Evolutionary conservation across 2,329 filamentous ascomycete genomes (phyloP).

Genomic region (Ilyonectria robusta): DNA sequence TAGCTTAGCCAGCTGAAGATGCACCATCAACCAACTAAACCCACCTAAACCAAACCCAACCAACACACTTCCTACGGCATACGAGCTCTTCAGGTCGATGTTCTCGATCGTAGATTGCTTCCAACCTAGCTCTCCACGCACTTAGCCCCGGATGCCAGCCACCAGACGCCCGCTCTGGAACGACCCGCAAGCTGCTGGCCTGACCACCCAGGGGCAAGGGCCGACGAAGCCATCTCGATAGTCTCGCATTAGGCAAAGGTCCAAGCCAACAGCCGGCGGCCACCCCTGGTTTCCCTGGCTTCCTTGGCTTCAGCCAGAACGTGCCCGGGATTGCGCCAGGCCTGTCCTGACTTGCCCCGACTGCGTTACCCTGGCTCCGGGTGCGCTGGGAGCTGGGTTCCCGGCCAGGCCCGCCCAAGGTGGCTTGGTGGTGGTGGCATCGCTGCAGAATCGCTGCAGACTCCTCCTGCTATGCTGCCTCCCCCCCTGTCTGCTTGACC

Average conservation of each 20-base stretch:
- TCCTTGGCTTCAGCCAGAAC: not conserved
- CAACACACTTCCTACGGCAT: not conserved
- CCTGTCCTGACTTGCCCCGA: not conserved
- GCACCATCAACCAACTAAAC: not conserved
- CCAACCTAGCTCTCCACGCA: slow-evolving; percentile 7
- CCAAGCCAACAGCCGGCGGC: slow-evolving; percentile 27
- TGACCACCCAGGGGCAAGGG: slow-evolving; percentile 20
- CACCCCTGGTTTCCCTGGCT: not conserved
- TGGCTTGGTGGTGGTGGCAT: not conserved
- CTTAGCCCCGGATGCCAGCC: slow-evolving; percentile 2
- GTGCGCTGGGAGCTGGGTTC: not conserved
- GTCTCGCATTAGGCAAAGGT: slow-evolving; percentile 41
- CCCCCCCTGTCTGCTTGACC: not conserved
- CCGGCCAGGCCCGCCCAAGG: not conserved
- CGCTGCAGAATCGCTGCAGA: not conserved
- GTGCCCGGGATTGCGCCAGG: not conserved
- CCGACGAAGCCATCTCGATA: slow-evolving; percentile 41
- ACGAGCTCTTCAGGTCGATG: not conserved
- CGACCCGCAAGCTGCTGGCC: slow-evolving; percentile 18
- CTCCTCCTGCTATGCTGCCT: not conserved
- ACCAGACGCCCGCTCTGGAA: slow-evolving; percentile 32
- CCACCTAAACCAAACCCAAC: not conserved
- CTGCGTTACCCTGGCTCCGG: not conserved
- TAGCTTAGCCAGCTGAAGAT: too few species aligned
- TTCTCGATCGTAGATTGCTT: slow-evolving; percentile 25